These are phyloP conservation scores for Dentipellis fragilis DNA, from an alignment of 768 basidiomycete species.

Conservation along the genomic window DNA sequence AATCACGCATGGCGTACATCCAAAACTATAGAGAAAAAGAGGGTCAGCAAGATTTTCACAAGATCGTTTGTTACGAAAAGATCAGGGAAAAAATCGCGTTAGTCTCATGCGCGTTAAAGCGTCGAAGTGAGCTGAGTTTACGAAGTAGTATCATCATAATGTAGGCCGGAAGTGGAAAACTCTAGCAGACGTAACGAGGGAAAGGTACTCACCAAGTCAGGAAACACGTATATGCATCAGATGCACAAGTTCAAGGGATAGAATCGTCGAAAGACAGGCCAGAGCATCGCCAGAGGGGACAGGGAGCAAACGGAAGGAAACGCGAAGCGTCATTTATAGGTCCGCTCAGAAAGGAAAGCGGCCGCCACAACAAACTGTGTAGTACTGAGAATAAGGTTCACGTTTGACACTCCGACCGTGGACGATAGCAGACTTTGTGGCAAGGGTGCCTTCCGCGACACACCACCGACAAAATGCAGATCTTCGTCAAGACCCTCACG, in stretches of 20 bases:
- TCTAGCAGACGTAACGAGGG: background rate
- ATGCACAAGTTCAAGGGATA: background rate
- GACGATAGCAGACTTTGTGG: background rate
- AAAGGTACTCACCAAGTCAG: background rate
- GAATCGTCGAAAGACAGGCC: background rate
- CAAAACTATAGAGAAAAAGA: background rate
- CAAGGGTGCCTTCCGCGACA: background rate
- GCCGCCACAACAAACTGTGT: conserved; percentile 12
- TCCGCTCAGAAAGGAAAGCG: background rate
- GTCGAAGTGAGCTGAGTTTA: conserved; percentile 64
- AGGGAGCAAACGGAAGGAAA: background rate
- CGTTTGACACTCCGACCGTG: conserved; percentile 2
- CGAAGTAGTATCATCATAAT: conserved; percentile 21
- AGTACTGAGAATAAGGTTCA: conserved; percentile 2
- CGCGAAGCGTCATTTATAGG: background rate
- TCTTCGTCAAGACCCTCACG: conserved; percentile 86
- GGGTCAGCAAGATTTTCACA: background rate
- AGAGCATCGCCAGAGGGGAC: background rate
- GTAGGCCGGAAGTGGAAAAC: conserved; percentile 1
- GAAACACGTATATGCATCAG: background rate
- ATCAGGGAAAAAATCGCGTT: conserved; percentile 35
- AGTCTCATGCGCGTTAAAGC: conserved; percentile 42
- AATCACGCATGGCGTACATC: no score
- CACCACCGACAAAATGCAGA: conserved; percentile 28
- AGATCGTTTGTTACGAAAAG: background rate